Conservation (phyloP, 257 asterid species). For the Eucommia ulmoides region DNA sequence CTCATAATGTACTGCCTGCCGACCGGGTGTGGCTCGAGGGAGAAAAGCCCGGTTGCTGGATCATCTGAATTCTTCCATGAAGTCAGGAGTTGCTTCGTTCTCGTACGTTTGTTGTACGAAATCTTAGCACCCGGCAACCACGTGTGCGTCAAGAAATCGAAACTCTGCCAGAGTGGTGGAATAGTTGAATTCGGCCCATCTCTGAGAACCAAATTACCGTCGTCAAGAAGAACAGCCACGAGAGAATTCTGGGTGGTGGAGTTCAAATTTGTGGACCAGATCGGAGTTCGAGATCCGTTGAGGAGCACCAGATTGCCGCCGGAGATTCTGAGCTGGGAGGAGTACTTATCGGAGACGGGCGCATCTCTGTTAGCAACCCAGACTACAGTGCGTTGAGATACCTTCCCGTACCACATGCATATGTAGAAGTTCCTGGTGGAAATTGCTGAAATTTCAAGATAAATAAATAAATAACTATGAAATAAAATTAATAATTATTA, state of each 20-base stretch:
- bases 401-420: slow-evolving; percentile 29
- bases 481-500: no score
- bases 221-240: slow-evolving; percentile 44
- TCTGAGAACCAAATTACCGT: slow-evolving; percentile 51
- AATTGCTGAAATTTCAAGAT: no score
- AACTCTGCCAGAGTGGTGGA: slow-evolving; percentile 50
- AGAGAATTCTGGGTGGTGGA: slow-evolving; percentile 17
- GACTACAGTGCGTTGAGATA: slow-evolving; percentile 14
- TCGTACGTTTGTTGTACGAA: slow-evolving; percentile 36
- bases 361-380: slow-evolving; percentile 37
- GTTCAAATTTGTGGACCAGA: slow-evolving; percentile 49
- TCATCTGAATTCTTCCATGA: slow-evolving; percentile 73
- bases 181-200: slow-evolving; percentile 9
- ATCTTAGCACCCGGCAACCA: slow-evolving; percentile 69
- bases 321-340: slow-evolving; percentile 17
- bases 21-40: slow-evolving; percentile 46
- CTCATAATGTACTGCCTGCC: slow-evolving; percentile 31
- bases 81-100: slow-evolving; percentile 30
- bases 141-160: slow-evolving; percentile 39
- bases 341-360: slow-evolving; percentile 17
- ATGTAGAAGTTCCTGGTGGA: no score
- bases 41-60: slow-evolving; percentile 60
- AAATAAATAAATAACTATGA: no score
- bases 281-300: slow-evolving; percentile 17
- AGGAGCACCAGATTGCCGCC: slow-evolving; percentile 23